Base-by-base conservation (phyloP, 352 stramenopile species). In the Pythium oligandrum region DNA sequence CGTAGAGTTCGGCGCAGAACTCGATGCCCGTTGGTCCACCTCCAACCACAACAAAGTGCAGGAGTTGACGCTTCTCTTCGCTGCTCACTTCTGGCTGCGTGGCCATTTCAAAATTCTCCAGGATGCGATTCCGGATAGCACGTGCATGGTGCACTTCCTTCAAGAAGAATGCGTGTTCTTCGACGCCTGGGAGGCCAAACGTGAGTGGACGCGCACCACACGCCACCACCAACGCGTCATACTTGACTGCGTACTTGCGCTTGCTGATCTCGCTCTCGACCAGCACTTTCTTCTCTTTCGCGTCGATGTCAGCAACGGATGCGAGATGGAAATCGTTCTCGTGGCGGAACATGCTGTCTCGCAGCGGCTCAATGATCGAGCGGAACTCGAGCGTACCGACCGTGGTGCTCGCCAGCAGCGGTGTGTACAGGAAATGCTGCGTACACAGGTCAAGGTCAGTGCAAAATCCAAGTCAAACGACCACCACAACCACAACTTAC, bases 41-140 rank as follows among this genome's bases (percentile, higher is more conserved):
- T 4, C 97, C 97, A 7, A 99, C 96, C 6, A 99, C 90, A n/a
- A 99, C 84, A 75, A 99, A 99, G 44, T 94, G 95, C 11, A 99
- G 74, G 6, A 99, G 68, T 33, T 89, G 66, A 38, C 88, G 57
- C 49, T 95, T 90, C 71, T 98, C 91, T n/a, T 82, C 78, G 2
- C 79, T 63, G 2, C 76, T 80, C 4, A 96, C 61, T 6, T 74
- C 90, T 9, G 92, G 90, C 52, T 96, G 88, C 8, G 90, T 90
- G 1, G 96, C 95, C 12, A 87, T 69, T 71, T 99, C 97, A 64
- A 99, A 98, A 68, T 95, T 98, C 55, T 85, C 75, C 5, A 92
- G 64, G 47, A 94, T 90, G 44, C 70, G 68, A 40, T 85, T 85
- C 38, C 83, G 81, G 38, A 94, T 90, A 49, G 64, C 81, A 37